Base-by-base conservation (phyloP, 2,329 filamentous ascomycete genomes). In the Apiospora hydei region DNA sequence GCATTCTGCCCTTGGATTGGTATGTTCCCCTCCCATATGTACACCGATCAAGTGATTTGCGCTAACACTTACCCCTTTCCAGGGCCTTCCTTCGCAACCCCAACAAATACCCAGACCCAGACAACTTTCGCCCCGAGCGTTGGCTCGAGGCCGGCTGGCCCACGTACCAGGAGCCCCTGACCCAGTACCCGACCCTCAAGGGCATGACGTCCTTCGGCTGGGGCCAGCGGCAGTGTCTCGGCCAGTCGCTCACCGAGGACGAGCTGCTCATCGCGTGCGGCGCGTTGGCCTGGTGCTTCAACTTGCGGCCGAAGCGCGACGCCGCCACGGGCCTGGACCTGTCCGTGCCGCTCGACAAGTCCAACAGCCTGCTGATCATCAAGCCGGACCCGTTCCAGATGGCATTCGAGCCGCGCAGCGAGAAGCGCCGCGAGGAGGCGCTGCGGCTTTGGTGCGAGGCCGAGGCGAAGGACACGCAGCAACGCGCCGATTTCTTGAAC, bases 321-420 rank as follows among this genome's bases (percentile, higher is more conserved):
- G 80, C 84, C 0, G 71, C 73, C 1, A 84, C 85, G 1, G 83
- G 83, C 4, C 49, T 76, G 18, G 80, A 84, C 41, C 77, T 85
- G 4, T 82, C 84, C 4, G 83, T 87, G 0, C 83, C 84, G 0
- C 73, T 84, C 4, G 78, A 87, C 77, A 87, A 87, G 80, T 86
- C 83, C 51, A 88, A 88, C 76, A 88, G 85, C 6, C 80, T 88
- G 18, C 82, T 89, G 21, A 88, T 89, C 75, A 84, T 88, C 80
- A 88, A 88, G 81, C 87, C 87, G 0, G 85, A 89, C 73, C 83
- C 84, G 0, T 89, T 87, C 76, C 79, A 87, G 77, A 88, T 89
- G 86, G 82, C 81, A 0, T 88, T 89, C 70, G 84, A 88, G 78
- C 85, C 86, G 4, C 80, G 87, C 66, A 87, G 83, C 69, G 80